Evolutionary conservation across 2,329 filamentous ascomycete species (phyloP), one percentile per base, ranked within the genome.

Genomic region (Nemania serpens): DNA sequence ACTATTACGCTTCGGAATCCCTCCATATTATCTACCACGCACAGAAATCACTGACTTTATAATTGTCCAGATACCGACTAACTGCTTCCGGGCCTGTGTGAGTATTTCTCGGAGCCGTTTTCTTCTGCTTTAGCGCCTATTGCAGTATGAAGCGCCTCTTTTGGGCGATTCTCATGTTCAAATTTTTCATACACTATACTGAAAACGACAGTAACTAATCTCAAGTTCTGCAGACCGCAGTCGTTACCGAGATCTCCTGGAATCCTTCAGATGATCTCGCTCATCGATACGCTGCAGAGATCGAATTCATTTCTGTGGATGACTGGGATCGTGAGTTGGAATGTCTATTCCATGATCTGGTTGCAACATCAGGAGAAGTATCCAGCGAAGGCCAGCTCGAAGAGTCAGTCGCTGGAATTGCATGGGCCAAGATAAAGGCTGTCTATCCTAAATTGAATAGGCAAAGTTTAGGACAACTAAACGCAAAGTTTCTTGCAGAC

Each of bases 211-310:
- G 25, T 29, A 29, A 29, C 25, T 29, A 29, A 29, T 7, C 3
- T 29, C 25, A 3, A 29, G 7, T 29, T 3, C 7, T 29, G 25
- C 7, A 29, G 25, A 89, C 86, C 0, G 84, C 85, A 0, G 82
- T 84, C 0, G 79, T 86, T 0, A 88, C 85, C 0, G 85, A 88
- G 66, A 78, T 89, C 1, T 80, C 80, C 0, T 88, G 79, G 71
- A 88, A 88, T 52, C 15, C 78, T 22, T 79, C 74, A 7, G 68
- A 76, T 0, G 69, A 79, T 4, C 71, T 75, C 0, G 34, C 55
- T 0, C 53, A 69, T 37, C 63, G 49, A 0, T 88, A 88, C 64
- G 73, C 75, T 1, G 85, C 83, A 0, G 80, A 85, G 49, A 78
- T 89, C 12, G 81, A 87, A 52, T 88, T 88, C 67, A 81, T 88